These are phyloP conservation scores for Globisporangium splendens DNA, from an alignment of 352 stramenopile genomes.

Conservation along the genomic window DNA sequence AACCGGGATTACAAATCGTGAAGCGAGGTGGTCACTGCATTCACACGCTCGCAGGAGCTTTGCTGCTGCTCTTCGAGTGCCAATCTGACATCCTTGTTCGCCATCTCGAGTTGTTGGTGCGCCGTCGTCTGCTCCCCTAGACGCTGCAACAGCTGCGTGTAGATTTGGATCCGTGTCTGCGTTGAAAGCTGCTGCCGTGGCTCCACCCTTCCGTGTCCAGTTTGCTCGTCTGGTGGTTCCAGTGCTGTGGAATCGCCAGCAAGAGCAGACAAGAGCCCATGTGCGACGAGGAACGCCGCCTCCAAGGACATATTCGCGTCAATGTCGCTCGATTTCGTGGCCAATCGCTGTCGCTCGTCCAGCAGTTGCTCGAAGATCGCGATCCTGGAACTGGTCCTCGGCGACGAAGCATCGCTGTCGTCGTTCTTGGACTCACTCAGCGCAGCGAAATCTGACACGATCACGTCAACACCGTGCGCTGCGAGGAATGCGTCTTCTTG, in stretches of 20 bases:
- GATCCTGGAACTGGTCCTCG: constrained; percentile 5
- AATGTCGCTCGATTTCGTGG: constrained; percentile 6
- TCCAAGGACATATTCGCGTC: constrained; percentile 1
- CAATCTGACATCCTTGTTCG: too few relatives aligned
- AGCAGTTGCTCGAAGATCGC: constrained; percentile 29
- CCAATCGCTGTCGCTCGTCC: constrained; percentile 14
- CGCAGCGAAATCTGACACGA: background rate
- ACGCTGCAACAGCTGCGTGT: constrained; percentile 20
- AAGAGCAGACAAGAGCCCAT: constrained; percentile 9
- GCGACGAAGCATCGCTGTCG: too few relatives aligned
- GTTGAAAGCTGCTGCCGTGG: constrained; percentile 1
- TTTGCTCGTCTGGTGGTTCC: background rate
- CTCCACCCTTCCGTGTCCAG: background rate
- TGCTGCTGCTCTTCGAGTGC: background rate
- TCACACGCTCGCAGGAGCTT: background rate
- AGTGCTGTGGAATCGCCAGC: background rate
- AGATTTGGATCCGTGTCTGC: constrained; percentile 22
- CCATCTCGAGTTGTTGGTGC: too few relatives aligned
- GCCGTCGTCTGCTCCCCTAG: too few relatives aligned
- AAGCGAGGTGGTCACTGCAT: too few relatives aligned
- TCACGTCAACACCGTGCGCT: constrained; percentile 10
- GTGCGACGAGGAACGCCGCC: constrained; percentile 9
- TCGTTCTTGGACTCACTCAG: too few relatives aligned
- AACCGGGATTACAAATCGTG: too few relatives aligned
- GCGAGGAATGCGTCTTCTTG: constrained; percentile 25